Evolutionary conservation across 176 grass and related monocot genomes (phyloP), one percentile per base, ranked within the genome.

Genomic region (Hyparrhenia diplandra): DNA sequence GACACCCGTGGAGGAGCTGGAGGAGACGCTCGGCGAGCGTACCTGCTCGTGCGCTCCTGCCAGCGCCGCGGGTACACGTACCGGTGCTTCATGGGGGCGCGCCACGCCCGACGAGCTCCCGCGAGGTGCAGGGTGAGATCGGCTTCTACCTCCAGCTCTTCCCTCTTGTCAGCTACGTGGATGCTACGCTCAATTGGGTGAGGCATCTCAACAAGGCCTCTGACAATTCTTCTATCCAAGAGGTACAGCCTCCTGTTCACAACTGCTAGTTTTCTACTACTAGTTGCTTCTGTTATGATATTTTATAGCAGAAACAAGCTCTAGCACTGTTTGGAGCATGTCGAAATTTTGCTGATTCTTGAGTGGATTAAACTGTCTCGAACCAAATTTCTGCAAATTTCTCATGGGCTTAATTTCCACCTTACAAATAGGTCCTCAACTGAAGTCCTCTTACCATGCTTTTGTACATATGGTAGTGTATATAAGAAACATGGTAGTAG

Each of bases 161-260:
- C 1, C 18, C 20, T 10, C 21, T 68, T 5, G 20, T 37, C 35
- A 68, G 34, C 65, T 39, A 68, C 21, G 13, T 39, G 1, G 34
- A 68, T 10, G 18, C 31, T 8, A 67, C 64, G 31, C 32, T 67
- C 32, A 67, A 21, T 18, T 68, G 34, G 65, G 20, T 75, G 0
- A 67, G 0, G 34, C 65, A 21, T 21, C 64, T 21, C 32, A 39
- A 5, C 37, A 5, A 32, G 36, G 41, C 23, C 10, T 58, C 21
- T 58, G 51, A 17, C 28, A 35, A 31, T 70, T 43, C 63, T 41
- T 69, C 63, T 57, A 80, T 63, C 82, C 74, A 52, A 81, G 77
- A 85, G 87, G 87, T 89, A 89, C 82, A 61, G 5, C 69, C 4
- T 27, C 68, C 68, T 46, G 40, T 14, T 62, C 59, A 62, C 25